Conservation (phyloP, 306 rosid genomes). For the Prunus salicina region DNA sequence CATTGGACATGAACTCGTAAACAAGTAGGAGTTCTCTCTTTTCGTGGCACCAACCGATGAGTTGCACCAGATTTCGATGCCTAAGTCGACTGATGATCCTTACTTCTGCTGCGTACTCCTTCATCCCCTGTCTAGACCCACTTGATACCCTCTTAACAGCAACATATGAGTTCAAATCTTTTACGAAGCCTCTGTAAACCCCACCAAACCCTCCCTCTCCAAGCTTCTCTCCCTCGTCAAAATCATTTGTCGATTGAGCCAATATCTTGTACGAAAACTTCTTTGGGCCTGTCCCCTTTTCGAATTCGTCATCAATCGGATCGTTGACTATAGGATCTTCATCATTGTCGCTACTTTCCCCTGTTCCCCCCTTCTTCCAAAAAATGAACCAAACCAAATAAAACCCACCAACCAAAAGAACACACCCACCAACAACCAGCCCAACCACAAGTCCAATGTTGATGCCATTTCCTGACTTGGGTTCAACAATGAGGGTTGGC, state of each 20-base stretch:
- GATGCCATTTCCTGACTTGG: background rate
- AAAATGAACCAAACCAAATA: background rate
- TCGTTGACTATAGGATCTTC: background rate
- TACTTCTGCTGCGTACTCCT: constrained; percentile 1
- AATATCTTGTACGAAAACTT: background rate
- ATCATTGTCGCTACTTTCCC: constrained; percentile 22
- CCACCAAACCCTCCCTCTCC: background rate
- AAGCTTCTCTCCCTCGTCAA: background rate
- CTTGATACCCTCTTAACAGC: too few relatives aligned
- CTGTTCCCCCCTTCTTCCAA: background rate
- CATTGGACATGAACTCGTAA: background rate
- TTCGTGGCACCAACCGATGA: constrained; percentile 15
- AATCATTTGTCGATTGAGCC: background rate
- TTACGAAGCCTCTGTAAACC: too few relatives aligned
- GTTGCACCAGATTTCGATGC: constrained; percentile 12
- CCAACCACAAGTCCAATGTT: background rate
- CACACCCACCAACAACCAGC: background rate
- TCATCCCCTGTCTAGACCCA: background rate
- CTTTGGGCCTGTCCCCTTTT: constrained; percentile 2
- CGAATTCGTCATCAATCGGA: background rate
- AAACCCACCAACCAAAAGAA: background rate
- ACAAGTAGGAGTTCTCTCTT: constrained; percentile 3
- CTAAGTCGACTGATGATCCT: constrained; percentile 12
- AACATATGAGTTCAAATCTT: too few relatives aligned
- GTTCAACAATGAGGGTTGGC: background rate